phyloP scores from a whole-genome alignment of 1,284 basidiomycete genomes.

The Cryptococcus deneoformans region DNA sequence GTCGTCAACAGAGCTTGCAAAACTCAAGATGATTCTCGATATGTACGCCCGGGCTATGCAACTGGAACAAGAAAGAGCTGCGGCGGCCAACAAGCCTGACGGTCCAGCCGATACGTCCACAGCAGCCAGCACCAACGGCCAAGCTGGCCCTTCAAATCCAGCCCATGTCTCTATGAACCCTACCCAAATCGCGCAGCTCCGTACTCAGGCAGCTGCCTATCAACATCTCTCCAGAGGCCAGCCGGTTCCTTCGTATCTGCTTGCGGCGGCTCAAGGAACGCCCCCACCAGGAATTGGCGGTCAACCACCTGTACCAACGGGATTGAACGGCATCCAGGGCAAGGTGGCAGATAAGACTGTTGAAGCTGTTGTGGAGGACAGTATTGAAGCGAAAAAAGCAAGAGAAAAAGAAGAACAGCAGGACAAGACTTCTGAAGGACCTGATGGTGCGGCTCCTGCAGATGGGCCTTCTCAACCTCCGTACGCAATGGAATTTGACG shows the following conservation, averaged over 20 bases:
- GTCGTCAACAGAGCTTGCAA: constrained; percentile 34
- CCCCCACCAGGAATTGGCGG: constrained; percentile 56
- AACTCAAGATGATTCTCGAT: constrained; percentile 33
- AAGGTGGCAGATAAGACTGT: constrained; percentile 73
- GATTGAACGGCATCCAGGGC: constrained; percentile 14
- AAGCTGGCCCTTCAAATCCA: constrained; percentile 9
- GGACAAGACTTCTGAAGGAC: neutral
- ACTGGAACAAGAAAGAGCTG: constrained; percentile 25
- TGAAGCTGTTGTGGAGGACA: constrained; percentile 57
- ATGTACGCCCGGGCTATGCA: constrained; percentile 35
- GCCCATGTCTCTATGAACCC: constrained; percentile 60
- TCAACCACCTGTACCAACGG: constrained; percentile 11
- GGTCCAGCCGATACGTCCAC: neutral
- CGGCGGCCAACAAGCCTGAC: neutral
- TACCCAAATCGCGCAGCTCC: constrained; percentile 79
- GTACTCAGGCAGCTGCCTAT: constrained; percentile 86
- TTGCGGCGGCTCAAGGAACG: constrained; percentile 62
- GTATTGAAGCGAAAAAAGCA: constrained; percentile 33
- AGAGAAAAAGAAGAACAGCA: constrained; percentile 1
- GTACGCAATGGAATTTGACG: constrained; percentile 68
- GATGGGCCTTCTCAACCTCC: constrained; percentile 21
- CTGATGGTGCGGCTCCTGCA: neutral
- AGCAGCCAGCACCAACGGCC: neutral
- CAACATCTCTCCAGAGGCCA: constrained; percentile 75
- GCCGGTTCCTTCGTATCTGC: constrained; percentile 75